Evolutionary conservation across 2,329 filamentous ascomycete species (phyloP).

Genomic region (Trichoderma atroviride): DNA sequence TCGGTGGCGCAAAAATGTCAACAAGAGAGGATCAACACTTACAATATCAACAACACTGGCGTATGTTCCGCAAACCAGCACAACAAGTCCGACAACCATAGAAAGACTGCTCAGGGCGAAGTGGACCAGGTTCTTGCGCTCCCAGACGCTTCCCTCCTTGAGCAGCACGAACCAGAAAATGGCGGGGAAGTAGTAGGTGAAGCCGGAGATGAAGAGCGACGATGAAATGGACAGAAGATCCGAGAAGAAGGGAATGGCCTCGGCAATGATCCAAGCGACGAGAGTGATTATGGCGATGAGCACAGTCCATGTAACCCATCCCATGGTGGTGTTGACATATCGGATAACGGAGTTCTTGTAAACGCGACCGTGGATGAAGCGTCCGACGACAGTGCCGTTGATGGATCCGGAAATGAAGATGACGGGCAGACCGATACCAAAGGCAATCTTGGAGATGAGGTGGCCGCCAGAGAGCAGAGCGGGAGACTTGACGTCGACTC

Average conservation of each 20-base stretch:
- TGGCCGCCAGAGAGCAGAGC: slow-evolving; percentile 67
- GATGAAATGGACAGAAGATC: slow-evolving; percentile 60
- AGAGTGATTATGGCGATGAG: slow-evolving; percentile 62
- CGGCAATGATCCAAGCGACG: slow-evolving; percentile 69
- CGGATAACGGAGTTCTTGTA: slow-evolving; percentile 48
- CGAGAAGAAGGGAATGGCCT: slow-evolving; percentile 72
- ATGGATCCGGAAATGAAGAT: slow-evolving; percentile 76
- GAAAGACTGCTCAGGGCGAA: slow-evolving; percentile 32
- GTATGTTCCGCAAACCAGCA: slow-evolving; percentile 35
- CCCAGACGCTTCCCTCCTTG: slow-evolving; percentile 34
- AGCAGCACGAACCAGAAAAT: slow-evolving; percentile 47
- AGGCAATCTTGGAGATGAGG: slow-evolving; percentile 66
- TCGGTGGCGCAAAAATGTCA: background rate
- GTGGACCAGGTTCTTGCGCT: slow-evolving; percentile 34
- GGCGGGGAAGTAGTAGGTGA: slow-evolving; percentile 43
- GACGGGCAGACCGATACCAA: slow-evolving; percentile 70
- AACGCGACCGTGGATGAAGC: slow-evolving; percentile 51
- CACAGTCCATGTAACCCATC: slow-evolving; percentile 58
- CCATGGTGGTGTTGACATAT: slow-evolving; percentile 52
- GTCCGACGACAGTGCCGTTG: slow-evolving; percentile 55
- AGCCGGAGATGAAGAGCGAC: slow-evolving; percentile 50
- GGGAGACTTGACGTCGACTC: slow-evolving; percentile 63
- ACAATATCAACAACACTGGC: slow-evolving; percentile 36
- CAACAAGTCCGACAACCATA: slow-evolving; percentile 34
- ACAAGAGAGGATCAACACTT: slow-evolving; percentile 18